Evolutionary conservation across 73 alveolate species (phyloP).

Genomic region (Loxodes magnus): DNA sequence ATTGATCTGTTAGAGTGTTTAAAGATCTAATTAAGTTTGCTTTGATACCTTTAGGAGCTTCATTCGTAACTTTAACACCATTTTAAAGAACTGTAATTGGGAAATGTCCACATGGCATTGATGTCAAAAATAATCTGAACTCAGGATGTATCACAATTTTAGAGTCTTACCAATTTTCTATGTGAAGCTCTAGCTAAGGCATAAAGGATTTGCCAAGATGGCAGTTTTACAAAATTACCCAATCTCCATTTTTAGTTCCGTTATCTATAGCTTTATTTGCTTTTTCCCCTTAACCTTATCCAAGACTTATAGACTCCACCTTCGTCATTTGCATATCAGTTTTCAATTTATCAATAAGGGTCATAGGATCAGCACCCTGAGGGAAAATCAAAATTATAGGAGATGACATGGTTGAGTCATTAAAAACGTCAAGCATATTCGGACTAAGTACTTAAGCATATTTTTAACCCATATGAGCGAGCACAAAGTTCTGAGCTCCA

Average conservation of each 20-base stretch:
- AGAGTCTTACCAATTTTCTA: constrained; percentile 79
- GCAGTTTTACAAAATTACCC: constrained; percentile 98
- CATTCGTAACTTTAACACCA: constrained; percentile 88
- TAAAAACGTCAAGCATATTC: constrained; percentile 86
- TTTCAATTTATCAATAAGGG: constrained; percentile 74
- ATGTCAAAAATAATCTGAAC: constrained; percentile 96
- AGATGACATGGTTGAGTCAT: constrained; percentile 87
- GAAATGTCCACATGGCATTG: constrained; percentile 96
- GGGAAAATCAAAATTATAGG: constrained; percentile 96
- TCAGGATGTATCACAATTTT: constrained; percentile 64
- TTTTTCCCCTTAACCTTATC: constrained; percentile 97
- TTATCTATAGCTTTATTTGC: constrained; percentile 88
- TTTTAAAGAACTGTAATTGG: constrained; percentile 92
- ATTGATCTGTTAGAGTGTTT: constrained; percentile 75
- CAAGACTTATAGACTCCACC: constrained; percentile 88
- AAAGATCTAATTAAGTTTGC: constrained; percentile 53
- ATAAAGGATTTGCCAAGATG: constrained; percentile 97
- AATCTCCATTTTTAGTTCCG: constrained; percentile 91
- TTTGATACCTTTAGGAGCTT: constrained; percentile 73
- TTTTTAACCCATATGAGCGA: constrained; percentile 67
- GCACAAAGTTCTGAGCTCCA: constrained; percentile 74
- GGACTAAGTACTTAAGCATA: constrained; percentile 85
- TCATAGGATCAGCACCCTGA: constrained; percentile 97
- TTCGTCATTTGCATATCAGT: constrained; percentile 56
- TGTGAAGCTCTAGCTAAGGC: constrained; percentile 93